These are phyloP conservation scores for Penicillium sp. DNA, from an alignment of 2,329 filamentous ascomycete species.

Conservation along the genomic window DNA sequence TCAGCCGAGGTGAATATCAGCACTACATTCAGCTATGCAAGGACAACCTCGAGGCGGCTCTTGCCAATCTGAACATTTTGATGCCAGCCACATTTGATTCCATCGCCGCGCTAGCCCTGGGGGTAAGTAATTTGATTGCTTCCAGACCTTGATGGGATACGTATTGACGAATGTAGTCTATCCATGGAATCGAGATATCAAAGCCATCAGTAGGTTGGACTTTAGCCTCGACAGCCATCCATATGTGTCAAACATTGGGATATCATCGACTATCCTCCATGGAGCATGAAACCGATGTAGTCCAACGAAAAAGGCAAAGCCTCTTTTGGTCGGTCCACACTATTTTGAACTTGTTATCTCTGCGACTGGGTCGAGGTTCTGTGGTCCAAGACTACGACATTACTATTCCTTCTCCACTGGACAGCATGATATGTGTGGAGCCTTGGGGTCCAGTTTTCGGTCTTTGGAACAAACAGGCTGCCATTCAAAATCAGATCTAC, in stretches of 20 bases:
- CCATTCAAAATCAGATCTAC: slow-evolving; percentile 64
- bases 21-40: slow-evolving; percentile 43
- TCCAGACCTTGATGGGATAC: background rate
- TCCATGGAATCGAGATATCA: slow-evolving; percentile 66
- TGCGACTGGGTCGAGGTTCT: slow-evolving; percentile 63
- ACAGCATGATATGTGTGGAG: slow-evolving; percentile 16
- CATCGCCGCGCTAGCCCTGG: slow-evolving; percentile 63
- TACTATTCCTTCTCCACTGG: slow-evolving; percentile 45
- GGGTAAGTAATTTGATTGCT: slow-evolving; percentile 47
- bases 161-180: slow-evolving; percentile 47
- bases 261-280: slow-evolving; percentile 53
- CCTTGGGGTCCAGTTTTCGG: slow-evolving; percentile 54
- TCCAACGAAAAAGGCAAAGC: slow-evolving; percentile 39
- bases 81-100: slow-evolving; percentile 61
- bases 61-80: slow-evolving; percentile 58
- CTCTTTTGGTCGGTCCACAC: slow-evolving; percentile 66
- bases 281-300: slow-evolving; percentile 24
- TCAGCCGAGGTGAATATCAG: slow-evolving; percentile 30
- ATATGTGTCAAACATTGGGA: slow-evolving; percentile 66
- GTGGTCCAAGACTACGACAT: slow-evolving; percentile 65
- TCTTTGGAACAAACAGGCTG: slow-evolving; percentile 61
- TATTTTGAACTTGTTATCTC: slow-evolving; percentile 61
- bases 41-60: slow-evolving; percentile 50
- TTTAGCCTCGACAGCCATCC: slow-evolving; percentile 62
- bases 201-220: slow-evolving; percentile 68